phyloP scores from a whole-genome alignment of 2,329 filamentous ascomycete species.

The Trichophyton mentagrophytes region DNA sequence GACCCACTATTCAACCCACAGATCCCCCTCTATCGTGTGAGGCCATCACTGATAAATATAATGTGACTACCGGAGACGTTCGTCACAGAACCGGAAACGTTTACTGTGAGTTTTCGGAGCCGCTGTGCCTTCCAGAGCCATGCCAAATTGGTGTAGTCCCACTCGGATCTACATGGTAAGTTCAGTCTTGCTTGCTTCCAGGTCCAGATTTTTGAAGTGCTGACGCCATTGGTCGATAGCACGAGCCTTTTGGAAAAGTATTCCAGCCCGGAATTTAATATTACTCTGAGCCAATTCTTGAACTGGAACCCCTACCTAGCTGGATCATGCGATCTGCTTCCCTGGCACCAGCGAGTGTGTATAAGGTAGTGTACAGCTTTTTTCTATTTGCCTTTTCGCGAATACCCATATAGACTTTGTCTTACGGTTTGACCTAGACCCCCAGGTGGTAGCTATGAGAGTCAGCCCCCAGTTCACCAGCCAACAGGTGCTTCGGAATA shows the following conservation, averaged over 20 bases:
- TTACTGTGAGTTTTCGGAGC: not conserved
- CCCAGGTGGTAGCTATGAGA: constrained; percentile 9
- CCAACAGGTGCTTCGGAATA: constrained; percentile 6
- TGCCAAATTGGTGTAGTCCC: not conserved
- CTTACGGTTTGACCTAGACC: not conserved
- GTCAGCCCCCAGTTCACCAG: constrained; percentile 10
- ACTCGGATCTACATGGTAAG: not conserved
- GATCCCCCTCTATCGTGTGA: not conserved
- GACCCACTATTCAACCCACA: not conserved
- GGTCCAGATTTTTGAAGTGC: not conserved
- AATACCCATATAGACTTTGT: not conserved
- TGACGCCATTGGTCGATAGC: not conserved
- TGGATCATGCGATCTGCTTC: constrained; percentile 11
- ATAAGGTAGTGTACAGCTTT: not conserved
- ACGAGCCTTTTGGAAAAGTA: not conserved
- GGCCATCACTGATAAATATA: not conserved
- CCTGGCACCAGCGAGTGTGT: not conserved
- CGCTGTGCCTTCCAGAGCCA: not conserved
- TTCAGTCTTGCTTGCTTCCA: not conserved
- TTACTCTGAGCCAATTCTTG: constrained; percentile 3
- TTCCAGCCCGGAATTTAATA: not conserved
- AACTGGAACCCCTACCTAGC: constrained; percentile 13
- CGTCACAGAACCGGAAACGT: not conserved
- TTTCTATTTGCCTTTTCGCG: not conserved
- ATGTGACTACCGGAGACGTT: not conserved